A percentile compares a stretch with the other conserved stretches of the same genome.
Conservation (phyloP, 116 monocot species). For the Trichopus zeylanicus region DNA sequence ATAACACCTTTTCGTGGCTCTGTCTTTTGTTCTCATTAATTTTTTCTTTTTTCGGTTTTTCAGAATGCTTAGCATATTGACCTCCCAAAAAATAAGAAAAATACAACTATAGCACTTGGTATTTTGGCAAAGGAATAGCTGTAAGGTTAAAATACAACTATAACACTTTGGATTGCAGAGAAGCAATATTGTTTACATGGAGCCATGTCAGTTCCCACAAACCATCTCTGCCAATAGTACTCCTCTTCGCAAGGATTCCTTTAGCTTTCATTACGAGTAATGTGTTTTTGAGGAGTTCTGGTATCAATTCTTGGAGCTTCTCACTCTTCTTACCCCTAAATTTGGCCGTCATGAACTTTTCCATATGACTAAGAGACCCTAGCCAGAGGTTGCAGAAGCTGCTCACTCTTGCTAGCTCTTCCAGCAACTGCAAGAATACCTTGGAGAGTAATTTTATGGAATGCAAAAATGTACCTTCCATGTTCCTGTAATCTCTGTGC, state of each 20-base stretch:
- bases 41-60: too few relatives aligned
- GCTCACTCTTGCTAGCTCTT: constrained; percentile 43
- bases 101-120: too few relatives aligned
- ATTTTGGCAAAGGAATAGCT: too few relatives aligned
- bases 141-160: too few relatives aligned
- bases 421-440: constrained; percentile 51
- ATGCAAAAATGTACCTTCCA: constrained; percentile 58
- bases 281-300: constrained; percentile 72
- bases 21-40: too few relatives aligned
- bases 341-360: constrained; percentile 71
- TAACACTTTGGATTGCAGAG: constrained; percentile 58
- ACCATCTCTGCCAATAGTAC: constrained; percentile 47
- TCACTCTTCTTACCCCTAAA: constrained; percentile 68
- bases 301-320: constrained; percentile 71
- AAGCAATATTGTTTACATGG: constrained; percentile 63
- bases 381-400: constrained; percentile 80
- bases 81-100: too few relatives aligned
- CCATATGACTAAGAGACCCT: constrained; percentile 58
- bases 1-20: too few relatives aligned
- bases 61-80: too few relatives aligned
- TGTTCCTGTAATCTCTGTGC: constrained; percentile 67
- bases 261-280: constrained; percentile 67
- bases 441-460: constrained; percentile 65
- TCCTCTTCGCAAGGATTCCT: constrained; percentile 53
- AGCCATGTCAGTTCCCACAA: constrained; percentile 84